Conservation (phyloP, 306 rosid species). For the Luffa acutangula region DNA sequence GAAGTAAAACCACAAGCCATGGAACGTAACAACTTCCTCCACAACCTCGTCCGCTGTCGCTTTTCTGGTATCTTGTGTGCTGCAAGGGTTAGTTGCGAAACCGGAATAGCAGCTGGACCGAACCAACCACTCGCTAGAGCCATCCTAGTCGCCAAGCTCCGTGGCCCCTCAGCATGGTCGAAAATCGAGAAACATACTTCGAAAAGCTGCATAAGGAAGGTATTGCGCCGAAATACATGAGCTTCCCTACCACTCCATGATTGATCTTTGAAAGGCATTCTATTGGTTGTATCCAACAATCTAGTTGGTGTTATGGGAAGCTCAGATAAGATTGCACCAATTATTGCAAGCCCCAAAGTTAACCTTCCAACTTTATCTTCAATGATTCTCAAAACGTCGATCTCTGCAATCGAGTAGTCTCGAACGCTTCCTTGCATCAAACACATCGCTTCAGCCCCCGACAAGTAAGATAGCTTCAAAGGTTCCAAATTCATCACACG, state of each 20-base stretch:
- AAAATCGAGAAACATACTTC: constrained; percentile 90
- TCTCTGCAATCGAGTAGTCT: constrained; percentile 54
- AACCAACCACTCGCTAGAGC: constrained; percentile 80
- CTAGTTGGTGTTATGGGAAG: constrained; percentile 73
- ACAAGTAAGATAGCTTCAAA: constrained; percentile 62
- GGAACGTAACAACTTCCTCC: constrained; percentile 38
- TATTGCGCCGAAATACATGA: constrained; percentile 35
- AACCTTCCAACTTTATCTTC: constrained; percentile 73
- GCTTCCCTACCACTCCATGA: constrained; percentile 59
- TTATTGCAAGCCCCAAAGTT: constrained; percentile 66
- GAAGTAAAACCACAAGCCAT: constrained; percentile 52
- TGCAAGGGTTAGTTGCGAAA: constrained; percentile 44
- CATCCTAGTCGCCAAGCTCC: constrained; percentile 84
- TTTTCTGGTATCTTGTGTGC: constrained; percentile 67
- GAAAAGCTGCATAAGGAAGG: constrained; percentile 65
- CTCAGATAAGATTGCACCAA: constrained; percentile 66
- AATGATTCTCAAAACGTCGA: constrained; percentile 64
- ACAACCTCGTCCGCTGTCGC: constrained; percentile 28
- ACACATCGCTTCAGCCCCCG: constrained; percentile 74
- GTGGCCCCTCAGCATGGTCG: constrained; percentile 81
- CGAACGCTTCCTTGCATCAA: constrained; percentile 55
- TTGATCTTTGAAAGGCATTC: constrained; percentile 74
- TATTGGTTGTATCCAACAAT: constrained; percentile 61
- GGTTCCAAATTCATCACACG: constrained; percentile 74
- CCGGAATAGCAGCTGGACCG: constrained; percentile 63